Conservation (phyloP, 1,139 yeast species). For the Wickerhamomyces sp. region DNA sequence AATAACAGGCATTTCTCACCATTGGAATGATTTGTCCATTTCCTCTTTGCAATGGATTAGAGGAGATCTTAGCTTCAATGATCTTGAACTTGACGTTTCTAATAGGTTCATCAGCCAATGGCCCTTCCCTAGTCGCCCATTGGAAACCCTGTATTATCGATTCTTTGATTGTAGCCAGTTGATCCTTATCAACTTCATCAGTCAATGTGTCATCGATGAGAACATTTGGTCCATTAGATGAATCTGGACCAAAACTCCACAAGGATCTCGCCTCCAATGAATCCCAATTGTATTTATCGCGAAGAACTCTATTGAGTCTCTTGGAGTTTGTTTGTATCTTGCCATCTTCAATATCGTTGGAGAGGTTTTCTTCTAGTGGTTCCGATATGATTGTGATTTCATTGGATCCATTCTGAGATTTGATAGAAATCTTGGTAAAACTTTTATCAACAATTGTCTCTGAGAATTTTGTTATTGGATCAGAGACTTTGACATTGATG, state of each 20-base stretch:
- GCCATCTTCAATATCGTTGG: constrained; percentile 54
- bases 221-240: constrained; percentile 46
- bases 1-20: constrained; percentile 77
- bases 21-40: constrained; percentile 81
- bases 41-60: constrained; percentile 43
- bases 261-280: constrained; percentile 75
- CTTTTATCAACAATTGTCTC: constrained; percentile 75
- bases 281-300: constrained; percentile 71
- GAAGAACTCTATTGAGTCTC: constrained; percentile 48
- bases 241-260: constrained; percentile 75
- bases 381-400: constrained; percentile 72
- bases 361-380: constrained; percentile 56
- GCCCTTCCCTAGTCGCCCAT: constrained; percentile 86
- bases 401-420: constrained; percentile 50
- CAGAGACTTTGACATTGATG: constrained; percentile 76
- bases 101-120: constrained; percentile 81
- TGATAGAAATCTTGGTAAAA: constrained; percentile 57
- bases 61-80: constrained; percentile 53
- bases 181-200: constrained; percentile 57
- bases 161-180: constrained; percentile 44
- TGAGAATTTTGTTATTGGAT: constrained; percentile 73
- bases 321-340: constrained; percentile 29
- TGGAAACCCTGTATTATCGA: constrained; percentile 70
- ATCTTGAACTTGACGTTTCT: constrained; percentile 68
- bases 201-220: constrained; percentile 76